Evolutionary conservation across 495 filamentous ascomycete genomes (phyloP).

Genomic region (Neurospora sp.): DNA sequence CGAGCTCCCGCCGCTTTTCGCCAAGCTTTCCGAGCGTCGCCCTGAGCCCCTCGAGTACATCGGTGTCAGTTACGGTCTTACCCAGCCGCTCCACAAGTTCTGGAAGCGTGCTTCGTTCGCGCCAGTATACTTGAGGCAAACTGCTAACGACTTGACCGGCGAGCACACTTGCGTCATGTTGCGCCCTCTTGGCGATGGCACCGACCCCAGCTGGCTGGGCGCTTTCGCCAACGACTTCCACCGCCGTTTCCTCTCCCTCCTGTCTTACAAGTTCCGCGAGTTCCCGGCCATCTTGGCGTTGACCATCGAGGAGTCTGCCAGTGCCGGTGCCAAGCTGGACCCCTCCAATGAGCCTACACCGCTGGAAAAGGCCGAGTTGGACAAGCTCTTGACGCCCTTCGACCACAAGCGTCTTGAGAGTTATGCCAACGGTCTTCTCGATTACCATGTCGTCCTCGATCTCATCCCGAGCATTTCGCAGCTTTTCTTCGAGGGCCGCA

Average conservation of each 20-base stretch:
- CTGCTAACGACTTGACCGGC: constrained; percentile 88
- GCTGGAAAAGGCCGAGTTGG: constrained; percentile 63
- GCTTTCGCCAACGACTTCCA: constrained; percentile 92
- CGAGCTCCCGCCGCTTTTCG: constrained; percentile 86
- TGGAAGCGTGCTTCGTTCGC: constrained; percentile 84
- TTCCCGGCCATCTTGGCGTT: constrained; percentile 76
- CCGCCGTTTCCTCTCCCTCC: constrained; percentile 71
- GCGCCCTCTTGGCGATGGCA: constrained; percentile 54
- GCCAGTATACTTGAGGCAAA: constrained; percentile 93
- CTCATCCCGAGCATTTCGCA: constrained; percentile 72
- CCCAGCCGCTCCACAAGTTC: constrained; percentile 82
- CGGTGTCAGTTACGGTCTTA: constrained; percentile 92
- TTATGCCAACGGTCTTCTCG: constrained; percentile 92
- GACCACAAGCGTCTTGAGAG: constrained; percentile 90
- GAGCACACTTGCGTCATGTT: constrained; percentile 99
- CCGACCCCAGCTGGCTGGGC: constrained; percentile 71
- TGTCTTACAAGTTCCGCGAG: constrained; percentile 84
- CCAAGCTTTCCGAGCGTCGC: constrained; percentile 74
- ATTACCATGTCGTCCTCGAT: constrained; percentile 96
- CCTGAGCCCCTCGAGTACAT: constrained; percentile 81
- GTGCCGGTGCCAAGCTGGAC: constrained; percentile 55
- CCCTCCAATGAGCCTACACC: constrained; percentile 33
- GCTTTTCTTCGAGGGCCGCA: constrained; percentile 70
- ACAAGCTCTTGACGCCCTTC: constrained; percentile 70
- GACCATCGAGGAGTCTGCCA: constrained; percentile 81